A percentile compares a stretch with the other conserved stretches of the same genome.
Conservation (phyloP, 108 stramenopile genomes). For the Schizochytrium sp. region DNA sequence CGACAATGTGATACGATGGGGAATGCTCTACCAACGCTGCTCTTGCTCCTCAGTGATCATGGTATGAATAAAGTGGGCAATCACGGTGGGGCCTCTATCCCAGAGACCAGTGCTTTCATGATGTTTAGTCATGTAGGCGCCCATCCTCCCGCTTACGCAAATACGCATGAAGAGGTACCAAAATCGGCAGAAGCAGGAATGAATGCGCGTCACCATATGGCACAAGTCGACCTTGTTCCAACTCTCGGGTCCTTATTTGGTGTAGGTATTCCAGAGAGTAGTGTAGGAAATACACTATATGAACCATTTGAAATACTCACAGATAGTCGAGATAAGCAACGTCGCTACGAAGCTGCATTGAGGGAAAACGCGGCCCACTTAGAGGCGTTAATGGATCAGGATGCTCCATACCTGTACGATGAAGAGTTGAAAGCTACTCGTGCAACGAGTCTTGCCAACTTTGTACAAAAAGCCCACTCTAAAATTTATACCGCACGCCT, state of each 20-base stretch:
- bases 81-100: constrained; percentile 46
- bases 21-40: neutral
- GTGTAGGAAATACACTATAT: neutral
- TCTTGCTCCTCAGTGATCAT: constrained; percentile 55
- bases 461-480: neutral
- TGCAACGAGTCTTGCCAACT: neutral
- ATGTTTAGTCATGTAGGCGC: constrained; percentile 29
- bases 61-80: constrained; percentile 58
- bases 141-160: neutral
- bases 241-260: constrained; percentile 22
- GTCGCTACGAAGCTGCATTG: neutral
- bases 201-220: neutral
- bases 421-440: neutral
- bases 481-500: neutral
- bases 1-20: too few species aligned
- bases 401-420: neutral
- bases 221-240: constrained; percentile 25
- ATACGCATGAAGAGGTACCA: neutral
- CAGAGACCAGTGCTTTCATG: constrained; percentile 44
- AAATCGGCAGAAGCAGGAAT: neutral
- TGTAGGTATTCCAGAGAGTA: constrained; percentile 1
- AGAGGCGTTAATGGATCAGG: neutral
- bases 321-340: neutral
- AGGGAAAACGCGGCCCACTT: neutral
- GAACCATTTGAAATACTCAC: constrained; percentile 1